Evolutionary conservation across 805 yeast genomes (phyloP).

Genomic region (Candida alai): DNA sequence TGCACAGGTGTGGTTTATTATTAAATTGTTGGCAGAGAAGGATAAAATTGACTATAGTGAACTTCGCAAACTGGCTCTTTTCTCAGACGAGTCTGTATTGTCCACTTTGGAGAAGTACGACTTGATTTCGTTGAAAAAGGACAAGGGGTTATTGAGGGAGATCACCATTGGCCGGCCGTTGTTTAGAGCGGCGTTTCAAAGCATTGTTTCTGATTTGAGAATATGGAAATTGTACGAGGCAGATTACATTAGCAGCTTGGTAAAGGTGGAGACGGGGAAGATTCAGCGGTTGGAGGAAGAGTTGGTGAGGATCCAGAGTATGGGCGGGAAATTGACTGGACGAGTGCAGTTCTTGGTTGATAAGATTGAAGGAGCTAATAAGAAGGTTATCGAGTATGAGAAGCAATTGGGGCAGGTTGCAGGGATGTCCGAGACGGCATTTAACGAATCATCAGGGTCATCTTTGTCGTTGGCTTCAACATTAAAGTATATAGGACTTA

Average conservation of each 20-base stretch:
- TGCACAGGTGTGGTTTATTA: slow-evolving; percentile 86
- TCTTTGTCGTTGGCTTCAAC: no score
- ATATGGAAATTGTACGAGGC: slow-evolving; percentile 62
- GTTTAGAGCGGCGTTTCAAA: slow-evolving; percentile 71
- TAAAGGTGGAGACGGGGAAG: slow-evolving; percentile 57
- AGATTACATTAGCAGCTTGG: slow-evolving; percentile 50
- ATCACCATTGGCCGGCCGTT: slow-evolving; percentile 83
- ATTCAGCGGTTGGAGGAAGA: slow-evolving; percentile 71
- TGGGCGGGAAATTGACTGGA: slow-evolving; percentile 50
- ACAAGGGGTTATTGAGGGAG: slow-evolving; percentile 66
- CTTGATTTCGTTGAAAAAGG: slow-evolving; percentile 64
- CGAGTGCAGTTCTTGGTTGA: slow-evolving; percentile 64
- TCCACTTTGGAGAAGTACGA: slow-evolving; percentile 77
- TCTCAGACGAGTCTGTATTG: slow-evolving; percentile 48
- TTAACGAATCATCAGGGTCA: no score
- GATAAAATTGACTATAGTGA: slow-evolving; percentile 48
- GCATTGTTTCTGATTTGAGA: slow-evolving; percentile 54
- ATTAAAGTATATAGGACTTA: no score
- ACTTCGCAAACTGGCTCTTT: slow-evolving; percentile 53
- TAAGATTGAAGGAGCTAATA: slow-evolving; percentile 63
- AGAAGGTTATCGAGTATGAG: slow-evolving; percentile 32
- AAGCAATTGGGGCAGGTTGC: slow-evolving; percentile 20
- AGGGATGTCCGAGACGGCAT: neutral
- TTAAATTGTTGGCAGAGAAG: slow-evolving; percentile 55
- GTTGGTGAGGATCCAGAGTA: slow-evolving; percentile 49